Evolutionary conservation across 2,329 filamentous ascomycete genomes (phyloP), one percentile per base, ranked within the genome.

Genomic region (Calonectria pseudoturangicola): DNA sequence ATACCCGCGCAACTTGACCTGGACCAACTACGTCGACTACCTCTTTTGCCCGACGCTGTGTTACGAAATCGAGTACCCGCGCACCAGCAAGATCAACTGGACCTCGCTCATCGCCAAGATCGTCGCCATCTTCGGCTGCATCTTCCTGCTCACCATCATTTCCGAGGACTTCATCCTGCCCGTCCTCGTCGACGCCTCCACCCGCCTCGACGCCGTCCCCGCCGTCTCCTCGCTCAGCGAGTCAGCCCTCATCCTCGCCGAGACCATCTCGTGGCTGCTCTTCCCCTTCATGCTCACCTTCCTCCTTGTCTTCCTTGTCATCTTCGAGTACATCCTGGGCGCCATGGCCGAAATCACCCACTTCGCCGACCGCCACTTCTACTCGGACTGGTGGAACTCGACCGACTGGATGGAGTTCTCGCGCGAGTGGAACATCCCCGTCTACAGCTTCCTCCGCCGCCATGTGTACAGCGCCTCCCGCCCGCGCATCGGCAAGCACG

Each of bases 201-300:
- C 77, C 12, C 88, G 89, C 8, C 88, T 93, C 65, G 87, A 89
- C 12, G 76, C 82, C 6, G 81, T 85, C 3, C 77, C 82, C 10
- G 68, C 79, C n/a, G 75, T 81, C 1, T 80, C 84, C 3, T 83
- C 88, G 48, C 81, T 87, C 33, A 85, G 89, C 2, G 97, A 98
- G 74, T 91, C 91, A 69, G 88, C 92, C 3, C 90, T 99, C 72
- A 92, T 98, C 76, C 89, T 99, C 28, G 92, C 94, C 33, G 97
- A 98, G 87, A 95, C 94, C 16, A 96, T 98, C 81, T 96, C 94
- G 70, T 92, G 94, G 88, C 91, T 99, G 21, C 90, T 99, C 27
- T 98, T 98, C 85, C 97, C 97, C 3, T 99, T 98, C 84, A 98
- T 98, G 95, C 89, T 98, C 73, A 98, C 93, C 4, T 97, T 98